A percentile compares a stretch with the other conserved stretches of the same genome.
phyloP scores from a whole-genome alignment of 2,329 filamentous ascomycete species.

The Colletotrichum nymphaeae region DNA sequence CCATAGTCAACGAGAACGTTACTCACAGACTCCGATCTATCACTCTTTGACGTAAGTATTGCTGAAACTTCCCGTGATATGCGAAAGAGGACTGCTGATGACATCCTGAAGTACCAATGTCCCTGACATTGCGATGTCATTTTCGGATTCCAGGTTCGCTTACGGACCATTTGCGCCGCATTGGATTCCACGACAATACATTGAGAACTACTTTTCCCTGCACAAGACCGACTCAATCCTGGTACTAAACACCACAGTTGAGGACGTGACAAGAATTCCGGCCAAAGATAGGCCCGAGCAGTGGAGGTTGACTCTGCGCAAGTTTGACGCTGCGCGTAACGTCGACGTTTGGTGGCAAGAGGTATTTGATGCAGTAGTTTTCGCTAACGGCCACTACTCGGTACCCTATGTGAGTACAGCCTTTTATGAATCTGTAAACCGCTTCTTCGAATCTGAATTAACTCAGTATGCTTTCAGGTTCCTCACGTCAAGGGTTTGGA shows the following conservation, averaged over 20 bases:
- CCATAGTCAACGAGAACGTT: slow-evolving; percentile 58
- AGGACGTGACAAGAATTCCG: slow-evolving; percentile 55
- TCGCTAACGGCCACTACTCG: slow-evolving; percentile 58
- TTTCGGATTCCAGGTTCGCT: slow-evolving; percentile 63
- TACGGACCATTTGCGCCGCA: slow-evolving; percentile 69
- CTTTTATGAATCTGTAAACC: no score
- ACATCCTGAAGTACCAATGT: slow-evolving; percentile 60
- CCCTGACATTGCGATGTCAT: slow-evolving; percentile 66
- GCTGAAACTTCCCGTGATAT: no score
- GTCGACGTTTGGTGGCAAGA: slow-evolving; percentile 67
- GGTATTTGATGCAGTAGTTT: slow-evolving; percentile 56
- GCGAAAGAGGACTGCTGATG: neutral
- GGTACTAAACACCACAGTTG: slow-evolving; percentile 62
- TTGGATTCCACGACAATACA: slow-evolving; percentile 64
- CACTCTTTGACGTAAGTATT: slow-evolving; percentile 58
- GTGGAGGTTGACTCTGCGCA: slow-evolving; percentile 62
- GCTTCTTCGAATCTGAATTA: neutral
- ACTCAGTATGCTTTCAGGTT: slow-evolving; percentile 46
- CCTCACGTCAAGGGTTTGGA: slow-evolving; percentile 58
- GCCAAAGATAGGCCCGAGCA: slow-evolving; percentile 34
- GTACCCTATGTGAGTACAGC: slow-evolving; percentile 54
- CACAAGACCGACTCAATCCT: slow-evolving; percentile 60
- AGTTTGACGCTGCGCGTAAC: slow-evolving; percentile 53
- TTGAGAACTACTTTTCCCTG: slow-evolving; percentile 65
- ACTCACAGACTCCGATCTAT: slow-evolving; percentile 61